phyloP scores from a whole-genome alignment of 2,329 filamentous ascomycete genomes.

The Xylaria sp. region DNA sequence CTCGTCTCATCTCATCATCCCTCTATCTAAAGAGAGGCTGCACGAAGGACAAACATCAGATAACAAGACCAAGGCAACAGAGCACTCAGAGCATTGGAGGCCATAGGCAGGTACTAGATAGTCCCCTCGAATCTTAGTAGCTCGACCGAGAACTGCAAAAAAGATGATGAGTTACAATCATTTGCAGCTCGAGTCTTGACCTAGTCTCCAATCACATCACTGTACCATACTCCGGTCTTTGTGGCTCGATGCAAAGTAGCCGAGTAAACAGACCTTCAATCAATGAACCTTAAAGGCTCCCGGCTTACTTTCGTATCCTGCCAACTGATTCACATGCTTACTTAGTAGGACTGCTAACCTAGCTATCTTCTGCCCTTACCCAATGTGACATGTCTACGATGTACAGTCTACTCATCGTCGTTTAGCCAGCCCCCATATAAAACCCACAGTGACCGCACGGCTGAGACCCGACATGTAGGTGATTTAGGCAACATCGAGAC shows the following conservation, averaged over 20 bases:
- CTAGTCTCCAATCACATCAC: too few relatives aligned
- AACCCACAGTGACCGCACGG: conserved; percentile 87
- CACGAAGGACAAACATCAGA: not conserved
- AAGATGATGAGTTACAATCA: not conserved
- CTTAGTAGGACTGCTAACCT: not conserved
- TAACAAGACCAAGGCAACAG: not conserved
- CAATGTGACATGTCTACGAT: too few relatives aligned
- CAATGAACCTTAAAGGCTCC: too few relatives aligned
- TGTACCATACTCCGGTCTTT: not conserved
- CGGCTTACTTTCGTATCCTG: not conserved
- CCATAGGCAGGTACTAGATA: not conserved
- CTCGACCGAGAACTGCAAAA: not conserved
- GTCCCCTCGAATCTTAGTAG: not conserved
- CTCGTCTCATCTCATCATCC: not conserved
- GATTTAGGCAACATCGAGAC: conserved; percentile 98
- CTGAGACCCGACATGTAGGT: conserved; percentile 91
- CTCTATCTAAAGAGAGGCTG: not conserved
- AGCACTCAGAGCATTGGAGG: not conserved
- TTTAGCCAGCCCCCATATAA: conserved; percentile 94
- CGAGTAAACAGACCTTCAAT: not conserved
- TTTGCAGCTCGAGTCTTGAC: not conserved
- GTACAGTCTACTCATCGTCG: conserved; percentile 28
- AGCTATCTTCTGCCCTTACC: not conserved
- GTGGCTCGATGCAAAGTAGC: not conserved
- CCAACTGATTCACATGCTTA: not conserved